These are phyloP conservation scores for Crucibulum laeve DNA, from an alignment of 768 basidiomycete species.

Conservation along the genomic window DNA sequence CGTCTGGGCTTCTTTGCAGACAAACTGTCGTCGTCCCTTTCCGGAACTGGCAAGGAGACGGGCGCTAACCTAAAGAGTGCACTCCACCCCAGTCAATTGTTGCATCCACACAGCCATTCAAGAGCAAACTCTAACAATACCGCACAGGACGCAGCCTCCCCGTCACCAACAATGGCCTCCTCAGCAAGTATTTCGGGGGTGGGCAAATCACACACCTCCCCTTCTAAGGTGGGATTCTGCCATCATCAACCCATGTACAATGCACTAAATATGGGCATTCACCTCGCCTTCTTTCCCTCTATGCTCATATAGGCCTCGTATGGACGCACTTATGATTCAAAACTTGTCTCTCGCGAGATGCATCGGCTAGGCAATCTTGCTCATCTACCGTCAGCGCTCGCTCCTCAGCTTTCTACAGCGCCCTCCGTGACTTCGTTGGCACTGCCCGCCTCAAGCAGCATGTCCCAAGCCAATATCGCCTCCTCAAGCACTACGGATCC, in stretches of 20 bases:
- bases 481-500: slow-evolving; percentile 56
- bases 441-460: slow-evolving; percentile 33
- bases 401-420: slow-evolving; percentile 44
- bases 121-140: slow-evolving; percentile 27
- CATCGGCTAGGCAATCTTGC: slow-evolving; percentile 69
- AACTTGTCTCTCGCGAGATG: slow-evolving; percentile 82
- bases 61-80: slow-evolving; percentile 20
- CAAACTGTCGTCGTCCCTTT: slow-evolving; percentile 36
- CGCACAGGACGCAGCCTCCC: slow-evolving; percentile 13
- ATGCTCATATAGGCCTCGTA: slow-evolving; percentile 41
- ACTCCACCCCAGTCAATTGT: slow-evolving; percentile 26
- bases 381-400: slow-evolving; percentile 45
- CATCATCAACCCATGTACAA: no score
- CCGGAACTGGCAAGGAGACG: slow-evolving; percentile 21
- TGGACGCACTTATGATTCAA: slow-evolving; percentile 73
- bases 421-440: slow-evolving; percentile 47
- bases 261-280: no score
- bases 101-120: slow-evolving; percentile 34
- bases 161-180: slow-evolving; percentile 26
- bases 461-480: slow-evolving; percentile 31
- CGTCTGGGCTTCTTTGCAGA: slow-evolving; percentile 39
- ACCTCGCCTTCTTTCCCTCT: slow-evolving; percentile 8
- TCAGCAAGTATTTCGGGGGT: slow-evolving; percentile 26
- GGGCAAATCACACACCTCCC: slow-evolving; percentile 41
- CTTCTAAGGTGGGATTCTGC: slow-evolving; percentile 39